Percentiles rank a stretch among this genome's conserved stretches.
Conservation (phyloP, 2,329 filamentous ascomycete genomes). For the Macrophomina tecta region DNA sequence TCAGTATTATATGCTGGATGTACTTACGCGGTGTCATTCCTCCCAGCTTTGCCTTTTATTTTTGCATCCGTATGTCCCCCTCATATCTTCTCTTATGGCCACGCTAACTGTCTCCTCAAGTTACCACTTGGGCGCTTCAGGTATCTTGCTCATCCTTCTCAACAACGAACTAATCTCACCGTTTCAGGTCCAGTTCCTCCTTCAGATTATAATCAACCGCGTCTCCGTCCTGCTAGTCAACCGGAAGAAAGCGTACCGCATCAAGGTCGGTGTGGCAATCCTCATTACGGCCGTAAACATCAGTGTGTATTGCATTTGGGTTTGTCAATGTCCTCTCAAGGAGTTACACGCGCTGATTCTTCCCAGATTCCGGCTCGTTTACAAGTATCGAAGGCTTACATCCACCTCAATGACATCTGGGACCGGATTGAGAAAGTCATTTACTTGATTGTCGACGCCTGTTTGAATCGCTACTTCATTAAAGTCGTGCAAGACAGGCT, state of each 20-base stretch:
- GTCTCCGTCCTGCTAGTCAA: constrained; percentile 29
- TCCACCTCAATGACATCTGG: constrained; percentile 32
- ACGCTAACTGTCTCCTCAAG: not conserved
- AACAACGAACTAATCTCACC: not conserved
- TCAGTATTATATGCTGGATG: constrained; percentile 9
- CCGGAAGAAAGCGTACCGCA: not conserved
- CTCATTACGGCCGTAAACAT: constrained; percentile 38
- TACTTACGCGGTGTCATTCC: not conserved
- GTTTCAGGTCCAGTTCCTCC: constrained; percentile 8
- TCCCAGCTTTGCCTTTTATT: constrained; percentile 25
- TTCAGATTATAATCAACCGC: constrained; percentile 40
- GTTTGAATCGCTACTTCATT: constrained; percentile 39
- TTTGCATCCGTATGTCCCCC: not conserved
- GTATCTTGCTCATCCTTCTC: not conserved
- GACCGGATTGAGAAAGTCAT: constrained; percentile 35
- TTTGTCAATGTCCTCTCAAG: not conserved
- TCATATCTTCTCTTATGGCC: not conserved
- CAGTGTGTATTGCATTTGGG: constrained; percentile 37
- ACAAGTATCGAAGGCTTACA: constrained; percentile 34
- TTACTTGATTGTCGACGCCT: constrained; percentile 35
- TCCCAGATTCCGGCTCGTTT: constrained; percentile 35
- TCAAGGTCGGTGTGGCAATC: constrained; percentile 2
- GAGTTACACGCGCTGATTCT: not conserved
- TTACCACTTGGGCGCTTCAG: constrained; percentile 12
- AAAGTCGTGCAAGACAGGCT: constrained; percentile 34